Evolutionary conservation across 2,329 filamentous ascomycete species (phyloP).

Genomic region (Penicillium decumbens): DNA sequence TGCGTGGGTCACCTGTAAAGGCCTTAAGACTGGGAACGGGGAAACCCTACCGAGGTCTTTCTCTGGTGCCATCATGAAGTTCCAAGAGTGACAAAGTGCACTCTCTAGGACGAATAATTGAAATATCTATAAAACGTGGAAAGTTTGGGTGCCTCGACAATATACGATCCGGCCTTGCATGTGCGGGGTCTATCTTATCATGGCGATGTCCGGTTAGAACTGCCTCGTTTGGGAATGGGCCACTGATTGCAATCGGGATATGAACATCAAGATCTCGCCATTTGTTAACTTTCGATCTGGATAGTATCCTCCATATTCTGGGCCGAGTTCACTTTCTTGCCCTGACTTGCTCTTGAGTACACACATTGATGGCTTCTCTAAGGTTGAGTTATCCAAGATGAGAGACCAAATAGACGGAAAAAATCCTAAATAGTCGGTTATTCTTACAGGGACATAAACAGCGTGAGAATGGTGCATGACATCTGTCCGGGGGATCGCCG

Average conservation of each 20-base stretch:
- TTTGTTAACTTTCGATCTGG: background rate
- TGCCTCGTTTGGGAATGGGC: conserved; percentile 6
- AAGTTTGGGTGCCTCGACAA: background rate
- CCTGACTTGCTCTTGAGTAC: background rate
- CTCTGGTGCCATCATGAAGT: conserved; percentile 8
- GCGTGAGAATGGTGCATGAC: background rate
- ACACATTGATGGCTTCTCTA: background rate
- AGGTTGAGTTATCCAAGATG: background rate
- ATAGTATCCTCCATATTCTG: background rate
- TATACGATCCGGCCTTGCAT: background rate
- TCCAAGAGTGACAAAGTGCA: background rate
- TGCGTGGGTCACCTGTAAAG: background rate
- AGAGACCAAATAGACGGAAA: background rate
- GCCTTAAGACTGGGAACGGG: background rate
- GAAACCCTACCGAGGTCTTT: conserved; percentile 8
- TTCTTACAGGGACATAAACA: background rate
- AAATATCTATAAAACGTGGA: background rate
- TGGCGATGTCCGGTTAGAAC: background rate
- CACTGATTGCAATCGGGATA: background rate
- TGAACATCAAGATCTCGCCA: background rate
- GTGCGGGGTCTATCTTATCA: conserved; percentile 22
- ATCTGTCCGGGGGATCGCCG: background rate
- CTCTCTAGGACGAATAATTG: background rate
- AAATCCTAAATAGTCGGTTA: background rate
- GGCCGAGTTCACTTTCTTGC: background rate